A percentile compares a stretch with the other conserved stretches of the same genome.
Evolutionary conservation across 2,329 filamentous ascomycete species (phyloP).

Genomic region (Aspergillus quadrilineatus): DNA sequence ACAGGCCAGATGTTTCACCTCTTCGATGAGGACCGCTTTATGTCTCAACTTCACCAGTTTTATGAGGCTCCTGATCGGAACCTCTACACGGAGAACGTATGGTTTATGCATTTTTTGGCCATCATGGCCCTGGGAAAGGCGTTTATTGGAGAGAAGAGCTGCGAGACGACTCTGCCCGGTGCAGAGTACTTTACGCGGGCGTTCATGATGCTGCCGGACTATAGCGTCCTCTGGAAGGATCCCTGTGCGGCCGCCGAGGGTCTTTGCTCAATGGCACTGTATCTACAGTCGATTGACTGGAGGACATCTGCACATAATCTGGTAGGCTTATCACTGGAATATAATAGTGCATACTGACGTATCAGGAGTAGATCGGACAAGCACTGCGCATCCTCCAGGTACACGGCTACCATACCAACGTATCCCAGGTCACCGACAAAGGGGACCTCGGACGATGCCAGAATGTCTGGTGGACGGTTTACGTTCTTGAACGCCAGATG

Average conservation of each 20-base stretch:
- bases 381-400: constrained; percentile 3
- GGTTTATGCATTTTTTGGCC: constrained; percentile 10
- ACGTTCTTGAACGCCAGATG: constrained; percentile 7
- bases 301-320: constrained; percentile 7
- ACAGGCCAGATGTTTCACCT: constrained; percentile 9
- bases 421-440: background rate
- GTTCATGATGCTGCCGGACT: constrained; percentile 9
- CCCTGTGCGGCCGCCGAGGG: constrained; percentile 2
- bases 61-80: background rate
- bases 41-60: constrained; percentile 8
- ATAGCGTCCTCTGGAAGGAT: constrained; percentile 5
- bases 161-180: background rate
- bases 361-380: constrained; percentile 2
- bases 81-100: background rate
- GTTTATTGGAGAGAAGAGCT: constrained; percentile 3
- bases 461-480: constrained; percentile 12
- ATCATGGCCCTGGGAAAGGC: constrained; percentile 9
- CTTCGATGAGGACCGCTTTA: constrained; percentile 6
- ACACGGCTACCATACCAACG: constrained; percentile 5
- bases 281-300: constrained; percentile 11
- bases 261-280: constrained; percentile 10
- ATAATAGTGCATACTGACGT: too few species aligned
- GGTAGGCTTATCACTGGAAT: background rate
- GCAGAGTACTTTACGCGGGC: constrained; percentile 6
- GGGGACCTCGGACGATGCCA: background rate